These are phyloP conservation scores for Colletotrichum sp. DNA, from an alignment of 2,329 filamentous ascomycete species.

Conservation along the genomic window DNA sequence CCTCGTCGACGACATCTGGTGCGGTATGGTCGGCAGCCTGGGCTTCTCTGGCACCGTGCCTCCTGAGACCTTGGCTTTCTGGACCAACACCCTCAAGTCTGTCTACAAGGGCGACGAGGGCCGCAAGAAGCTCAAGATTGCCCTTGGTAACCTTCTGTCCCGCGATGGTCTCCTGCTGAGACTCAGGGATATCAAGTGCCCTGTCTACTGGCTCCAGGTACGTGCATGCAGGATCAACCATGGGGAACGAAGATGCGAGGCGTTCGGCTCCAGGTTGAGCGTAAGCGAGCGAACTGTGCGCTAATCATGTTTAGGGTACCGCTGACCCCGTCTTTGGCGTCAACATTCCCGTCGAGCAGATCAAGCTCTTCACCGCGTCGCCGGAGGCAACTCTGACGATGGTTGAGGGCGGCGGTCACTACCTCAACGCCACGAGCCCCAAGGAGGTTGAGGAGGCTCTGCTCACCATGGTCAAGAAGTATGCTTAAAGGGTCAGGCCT, in stretches of 20 bases:
- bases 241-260: neutral
- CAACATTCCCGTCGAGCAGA: slow-evolving; percentile 49
- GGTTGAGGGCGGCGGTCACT: slow-evolving; percentile 52
- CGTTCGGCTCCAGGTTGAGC: neutral
- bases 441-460: slow-evolving; percentile 50
- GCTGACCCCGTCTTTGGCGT: slow-evolving; percentile 49
- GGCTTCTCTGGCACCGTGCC: slow-evolving; percentile 50
- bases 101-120: slow-evolving; percentile 57
- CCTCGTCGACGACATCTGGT: slow-evolving; percentile 50
- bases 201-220: slow-evolving; percentile 59
- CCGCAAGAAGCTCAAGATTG: slow-evolving; percentile 51
- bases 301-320: slow-evolving; percentile 40
- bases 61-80: slow-evolving; percentile 44
- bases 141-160: slow-evolving; percentile 47
- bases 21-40: slow-evolving; percentile 47
- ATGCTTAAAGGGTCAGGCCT: slow-evolving; percentile 18
- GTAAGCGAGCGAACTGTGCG: neutral
- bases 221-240: slow-evolving; percentile 18
- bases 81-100: slow-evolving; percentile 48
- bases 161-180: slow-evolving; percentile 53
- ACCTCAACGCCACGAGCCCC: slow-evolving; percentile 54
- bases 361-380: slow-evolving; percentile 53
- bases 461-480: slow-evolving; percentile 44
- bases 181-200: slow-evolving; percentile 52
- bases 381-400: slow-evolving; percentile 47